phyloP scores from a whole-genome alignment of 2,329 filamentous ascomycete genomes.

The Calonectria pteridis region DNA sequence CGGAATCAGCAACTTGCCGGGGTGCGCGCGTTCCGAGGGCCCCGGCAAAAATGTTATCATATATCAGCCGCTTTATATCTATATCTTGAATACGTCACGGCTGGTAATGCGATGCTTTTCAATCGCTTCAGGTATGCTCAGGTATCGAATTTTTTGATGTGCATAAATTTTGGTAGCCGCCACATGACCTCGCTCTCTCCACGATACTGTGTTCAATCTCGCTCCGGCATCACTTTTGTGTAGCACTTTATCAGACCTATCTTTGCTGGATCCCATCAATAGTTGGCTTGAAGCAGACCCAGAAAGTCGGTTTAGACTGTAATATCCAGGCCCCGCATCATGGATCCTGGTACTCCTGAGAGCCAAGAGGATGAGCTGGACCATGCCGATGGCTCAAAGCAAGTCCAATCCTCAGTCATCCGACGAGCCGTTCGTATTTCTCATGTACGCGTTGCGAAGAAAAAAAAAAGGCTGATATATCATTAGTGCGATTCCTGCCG shows the following conservation, averaged over 20 bases:
- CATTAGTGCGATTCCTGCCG: conserved; percentile 48
- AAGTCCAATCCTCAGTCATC: conserved; percentile 14
- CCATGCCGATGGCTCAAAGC: not conserved
- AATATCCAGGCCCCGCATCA: not conserved
- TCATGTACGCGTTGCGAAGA: not conserved
- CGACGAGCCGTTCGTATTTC: conserved; percentile 35
- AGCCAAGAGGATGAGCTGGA: not conserved
- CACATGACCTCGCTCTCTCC: not conserved
- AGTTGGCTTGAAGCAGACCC: not conserved
- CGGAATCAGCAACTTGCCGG: not conserved
- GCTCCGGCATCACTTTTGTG: not conserved
- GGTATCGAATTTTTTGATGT: not conserved
- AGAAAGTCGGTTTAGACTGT: not conserved
- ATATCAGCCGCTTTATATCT: not conserved
- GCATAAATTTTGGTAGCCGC: too few species aligned
- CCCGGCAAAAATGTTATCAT: not conserved
- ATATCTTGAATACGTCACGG: not conserved
- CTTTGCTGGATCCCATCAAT: not conserved
- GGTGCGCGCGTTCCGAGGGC: not conserved
- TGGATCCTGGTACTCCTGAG: not conserved
- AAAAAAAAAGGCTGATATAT: conserved; percentile 19
- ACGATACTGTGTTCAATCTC: not conserved
- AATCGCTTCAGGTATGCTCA: not conserved
- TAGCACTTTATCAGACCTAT: not conserved
- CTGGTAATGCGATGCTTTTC: too few species aligned